Percentiles rank a stretch among this genome's conserved stretches.
Conservation (phyloP, 2,329 filamentous ascomycete species). For the Sporothrix schenckii region DNA sequence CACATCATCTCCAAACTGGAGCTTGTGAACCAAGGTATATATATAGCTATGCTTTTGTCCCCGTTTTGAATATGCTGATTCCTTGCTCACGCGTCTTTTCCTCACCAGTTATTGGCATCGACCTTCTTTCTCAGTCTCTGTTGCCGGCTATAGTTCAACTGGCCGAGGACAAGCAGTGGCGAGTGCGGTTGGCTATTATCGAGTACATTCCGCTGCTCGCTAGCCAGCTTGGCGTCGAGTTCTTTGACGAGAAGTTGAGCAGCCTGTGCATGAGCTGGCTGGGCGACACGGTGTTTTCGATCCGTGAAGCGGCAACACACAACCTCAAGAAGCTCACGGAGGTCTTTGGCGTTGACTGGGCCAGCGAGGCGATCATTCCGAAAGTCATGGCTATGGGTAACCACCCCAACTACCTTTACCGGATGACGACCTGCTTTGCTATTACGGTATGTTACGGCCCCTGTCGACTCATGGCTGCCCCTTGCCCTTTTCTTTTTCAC, state of each 20-base stretch:
- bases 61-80: not conserved
- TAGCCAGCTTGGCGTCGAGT: slow-evolving; percentile 91
- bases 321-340: slow-evolving; percentile 98
- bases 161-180: slow-evolving; percentile 99
- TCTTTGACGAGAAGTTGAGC: slow-evolving; percentile 97
- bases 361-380: slow-evolving; percentile 93
- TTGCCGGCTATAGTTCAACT: slow-evolving; percentile 96
- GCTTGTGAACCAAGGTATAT: slow-evolving; percentile 86
- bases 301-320: slow-evolving; percentile 93
- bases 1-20: slow-evolving; percentile 99
- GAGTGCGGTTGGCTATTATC: slow-evolving; percentile 95
- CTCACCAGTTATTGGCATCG: slow-evolving; percentile 85
- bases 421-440: slow-evolving; percentile 99
- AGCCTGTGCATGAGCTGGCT: slow-evolving; percentile 98
- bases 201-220: slow-evolving; percentile 98
- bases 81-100: not conserved
- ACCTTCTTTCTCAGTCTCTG: slow-evolving; percentile 91
- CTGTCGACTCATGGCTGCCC: no score
- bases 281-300: slow-evolving; percentile 97
- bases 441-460: slow-evolving; percentile 51
- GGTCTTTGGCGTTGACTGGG: slow-evolving; percentile 98
- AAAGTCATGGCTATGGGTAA: slow-evolving; percentile 99
- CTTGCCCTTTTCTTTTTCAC: not conserved
- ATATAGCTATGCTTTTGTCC: not conserved
- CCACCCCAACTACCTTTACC: slow-evolving; percentile 97